These are phyloP conservation scores for Lagenidium giganteum DNA, from an alignment of 352 stramenopile genomes.

Conservation along the genomic window DNA sequence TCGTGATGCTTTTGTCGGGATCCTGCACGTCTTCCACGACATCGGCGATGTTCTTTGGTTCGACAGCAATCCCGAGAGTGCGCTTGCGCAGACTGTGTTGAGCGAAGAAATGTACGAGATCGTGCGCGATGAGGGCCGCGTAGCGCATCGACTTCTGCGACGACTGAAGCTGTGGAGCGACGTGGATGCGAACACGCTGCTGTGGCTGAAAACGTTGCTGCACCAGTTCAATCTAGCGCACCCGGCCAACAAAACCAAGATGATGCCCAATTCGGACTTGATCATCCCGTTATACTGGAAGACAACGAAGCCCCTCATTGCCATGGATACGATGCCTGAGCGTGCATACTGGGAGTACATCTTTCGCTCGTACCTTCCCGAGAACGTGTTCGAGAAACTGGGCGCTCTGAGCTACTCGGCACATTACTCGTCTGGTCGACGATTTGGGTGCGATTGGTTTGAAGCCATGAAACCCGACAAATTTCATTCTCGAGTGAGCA, in stretches of 20 bases:
- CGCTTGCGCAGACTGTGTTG: not conserved
- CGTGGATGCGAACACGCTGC: not conserved
- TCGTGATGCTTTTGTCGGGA: not conserved
- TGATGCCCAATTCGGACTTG: conserved; percentile 5
- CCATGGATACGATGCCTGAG: too few relatives aligned
- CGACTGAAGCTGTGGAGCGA: conserved; percentile 7
- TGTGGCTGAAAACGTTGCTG: conserved; percentile 8
- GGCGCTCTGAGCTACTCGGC: conserved; percentile 7
- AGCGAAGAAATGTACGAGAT: not conserved
- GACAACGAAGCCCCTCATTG: too few relatives aligned
- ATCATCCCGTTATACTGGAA: conserved; percentile 13
- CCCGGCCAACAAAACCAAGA: not conserved
- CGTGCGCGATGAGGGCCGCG: conserved; percentile 2
- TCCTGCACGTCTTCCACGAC: conserved; percentile 8
- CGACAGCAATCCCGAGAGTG: not conserved
- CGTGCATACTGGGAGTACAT: conserved; percentile 9
- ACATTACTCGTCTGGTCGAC: not conserved
- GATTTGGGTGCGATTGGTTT: not conserved
- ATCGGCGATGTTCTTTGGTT: conserved; percentile 15
- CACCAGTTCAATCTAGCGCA: conserved; percentile 13
- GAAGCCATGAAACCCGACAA: not conserved
- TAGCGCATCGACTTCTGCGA: not conserved
- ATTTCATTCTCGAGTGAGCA: too few relatives aligned
- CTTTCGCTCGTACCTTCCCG: not conserved
- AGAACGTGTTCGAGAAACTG: conserved; percentile 5